Evolutionary conservation across 345 rosid species (phyloP).

Genomic region (Lagerstroemia speciosa): DNA sequence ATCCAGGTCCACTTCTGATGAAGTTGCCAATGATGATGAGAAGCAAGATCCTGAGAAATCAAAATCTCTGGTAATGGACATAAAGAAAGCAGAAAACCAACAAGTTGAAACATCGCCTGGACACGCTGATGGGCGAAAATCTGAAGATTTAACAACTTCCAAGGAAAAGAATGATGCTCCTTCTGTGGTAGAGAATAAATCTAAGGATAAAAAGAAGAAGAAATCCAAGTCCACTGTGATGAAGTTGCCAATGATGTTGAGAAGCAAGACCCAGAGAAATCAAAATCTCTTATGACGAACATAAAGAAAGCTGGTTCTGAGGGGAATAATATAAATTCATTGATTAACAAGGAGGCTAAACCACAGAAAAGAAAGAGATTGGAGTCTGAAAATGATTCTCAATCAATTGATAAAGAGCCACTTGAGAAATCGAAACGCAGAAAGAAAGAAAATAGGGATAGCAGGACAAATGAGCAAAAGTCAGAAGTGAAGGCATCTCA

Average conservation of each 20-base stretch:
- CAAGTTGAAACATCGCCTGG: slow-evolving; percentile 3
- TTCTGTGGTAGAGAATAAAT: slow-evolving; percentile 19
- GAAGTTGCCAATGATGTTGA: slow-evolving; percentile 13
- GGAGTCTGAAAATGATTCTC: slow-evolving; percentile 32
- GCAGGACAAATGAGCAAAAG: slow-evolving; percentile 9
- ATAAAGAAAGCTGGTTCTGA: slow-evolving; percentile 12
- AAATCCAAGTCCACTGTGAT: slow-evolving; percentile 21
- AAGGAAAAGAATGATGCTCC: slow-evolving; percentile 16
- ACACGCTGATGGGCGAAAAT: slow-evolving; percentile 11
- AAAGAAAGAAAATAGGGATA: slow-evolving; percentile 37
- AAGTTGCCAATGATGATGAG: slow-evolving; percentile 12
- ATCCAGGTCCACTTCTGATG: slow-evolving; percentile 17
- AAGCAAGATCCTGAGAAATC: slow-evolving; percentile 3
- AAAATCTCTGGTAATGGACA: slow-evolving; percentile 4
- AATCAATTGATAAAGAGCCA: slow-evolving; percentile 18
- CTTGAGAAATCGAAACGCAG: slow-evolving; percentile 43
- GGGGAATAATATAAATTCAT: slow-evolving; percentile 13
- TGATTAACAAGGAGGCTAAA: slow-evolving; percentile 22
- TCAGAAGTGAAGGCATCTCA: slow-evolving; percentile 12
- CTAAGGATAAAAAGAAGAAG: slow-evolving; percentile 46
- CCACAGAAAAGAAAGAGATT: slow-evolving; percentile 73
- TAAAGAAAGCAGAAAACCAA: slow-evolving; percentile 6
- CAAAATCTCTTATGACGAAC: slow-evolving; percentile 3
- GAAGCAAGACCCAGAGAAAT: slow-evolving; percentile 4
- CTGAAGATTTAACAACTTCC: slow-evolving; percentile 3